Base-by-base conservation (phyloP, 257 asterid species). In the Fraxinus pennsylvanica region DNA sequence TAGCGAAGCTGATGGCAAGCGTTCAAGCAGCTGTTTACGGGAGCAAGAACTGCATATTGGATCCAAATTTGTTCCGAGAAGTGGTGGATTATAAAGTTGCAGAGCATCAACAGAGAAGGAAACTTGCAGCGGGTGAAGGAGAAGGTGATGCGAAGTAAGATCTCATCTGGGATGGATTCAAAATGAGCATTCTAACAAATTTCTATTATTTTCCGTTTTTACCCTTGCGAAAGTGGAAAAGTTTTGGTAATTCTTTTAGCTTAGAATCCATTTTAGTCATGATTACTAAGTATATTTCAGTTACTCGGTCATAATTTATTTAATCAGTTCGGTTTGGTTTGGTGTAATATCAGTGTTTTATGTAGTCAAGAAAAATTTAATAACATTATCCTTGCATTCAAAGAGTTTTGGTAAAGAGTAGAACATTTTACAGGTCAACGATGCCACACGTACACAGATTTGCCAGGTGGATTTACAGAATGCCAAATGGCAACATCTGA, bases 11-110 rank as follows among this genome's bases (percentile, higher is more conserved):
- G 86, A 89, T 95, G 98, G 98, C 97, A 1, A 82, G 98, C 71
- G 94, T 95, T 79, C 99, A 92, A 81, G 98, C 99, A 43, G 97
- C 99, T 0, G 99, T 95, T 4, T 95, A 95, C 15, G 99, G 99
- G 27, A 93, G 93, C 25, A 86, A 86, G 82, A 81, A 89, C 57
- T 95, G 99, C 39, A 89, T 89, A 39, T 87, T 93, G 88, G 98
- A 91, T 79, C 80, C 97, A 0, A 82, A 35, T 72, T 84, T 95
- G 63, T 95, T 91, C 39, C 91, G 96, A 1, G 94, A 95, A 85
- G 99, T 95, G 75, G 97, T 92, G 45, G 92, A 91, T 70, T 89
- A 91, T 71, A 89, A 92, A 82, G 99, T 92, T 77, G 98, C 98
- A 5, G 97, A 95, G 84, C 99, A 95, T 93, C 91, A 90, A 73